Conservation (phyloP, 2,329 filamentous ascomycete genomes). For the Aspergillus floridensis region DNA sequence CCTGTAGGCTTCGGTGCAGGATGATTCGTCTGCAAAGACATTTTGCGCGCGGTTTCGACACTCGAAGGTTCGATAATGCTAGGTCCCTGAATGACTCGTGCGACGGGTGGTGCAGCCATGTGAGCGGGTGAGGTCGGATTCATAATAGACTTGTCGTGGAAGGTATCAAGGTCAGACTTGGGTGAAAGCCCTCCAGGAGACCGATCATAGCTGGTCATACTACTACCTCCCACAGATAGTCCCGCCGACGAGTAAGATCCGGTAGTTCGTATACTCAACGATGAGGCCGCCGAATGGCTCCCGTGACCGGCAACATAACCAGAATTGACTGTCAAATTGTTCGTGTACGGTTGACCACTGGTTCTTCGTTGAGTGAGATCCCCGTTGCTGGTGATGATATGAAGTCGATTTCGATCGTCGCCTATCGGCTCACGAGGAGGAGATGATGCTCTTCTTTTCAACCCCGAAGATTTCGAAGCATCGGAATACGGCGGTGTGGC, state of each 20-base stretch:
- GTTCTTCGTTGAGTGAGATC: constrained; percentile 57
- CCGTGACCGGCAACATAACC: constrained; percentile 58
- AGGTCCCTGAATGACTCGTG: constrained; percentile 37
- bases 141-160: constrained; percentile 52
- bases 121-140: constrained; percentile 49
- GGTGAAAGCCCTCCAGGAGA: constrained; percentile 62
- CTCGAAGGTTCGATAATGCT: constrained; percentile 40
- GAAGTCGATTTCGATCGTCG: constrained; percentile 36
- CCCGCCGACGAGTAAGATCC: constrained; percentile 63
- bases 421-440: constrained; percentile 55
- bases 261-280: constrained; percentile 55
- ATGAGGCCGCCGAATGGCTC: constrained; percentile 66
- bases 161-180: constrained; percentile 53
- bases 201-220: constrained; percentile 62
- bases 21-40: constrained; percentile 42
- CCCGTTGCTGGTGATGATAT: constrained; percentile 41
- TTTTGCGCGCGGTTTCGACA: constrained; percentile 45
- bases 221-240: constrained; percentile 60
- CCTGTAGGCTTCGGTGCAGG: constrained; percentile 34
- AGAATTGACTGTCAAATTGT: constrained; percentile 53
- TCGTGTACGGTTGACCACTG: constrained; percentile 53
- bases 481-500: constrained; percentile 38
- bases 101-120: constrained; percentile 36
- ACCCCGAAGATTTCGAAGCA: constrained; percentile 49
- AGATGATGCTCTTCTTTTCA: constrained; percentile 64